Evolutionary conservation across 2,329 filamentous ascomycete genomes (phyloP).

Genomic region (Orbilia javanica): DNA sequence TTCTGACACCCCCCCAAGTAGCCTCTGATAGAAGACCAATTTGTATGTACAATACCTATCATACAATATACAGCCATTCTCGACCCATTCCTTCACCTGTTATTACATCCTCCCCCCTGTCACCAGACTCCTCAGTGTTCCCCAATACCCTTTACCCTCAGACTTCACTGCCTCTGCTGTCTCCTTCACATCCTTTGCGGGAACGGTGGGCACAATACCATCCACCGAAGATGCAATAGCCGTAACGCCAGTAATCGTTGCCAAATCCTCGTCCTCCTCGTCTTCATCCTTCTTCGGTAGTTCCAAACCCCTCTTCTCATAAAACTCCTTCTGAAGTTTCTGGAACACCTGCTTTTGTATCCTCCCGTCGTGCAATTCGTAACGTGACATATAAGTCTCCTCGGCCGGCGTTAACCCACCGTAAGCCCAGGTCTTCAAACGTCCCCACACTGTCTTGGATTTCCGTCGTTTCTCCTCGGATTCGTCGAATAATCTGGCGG

Average conservation of each 20-base stretch:
- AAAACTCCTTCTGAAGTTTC: slow-evolving; percentile 54
- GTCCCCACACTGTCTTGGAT: slow-evolving; percentile 56
- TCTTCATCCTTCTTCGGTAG: slow-evolving; percentile 50
- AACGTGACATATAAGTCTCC: slow-evolving; percentile 60
- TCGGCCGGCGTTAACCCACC: slow-evolving; percentile 61
- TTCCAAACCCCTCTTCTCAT: slow-evolving; percentile 54
- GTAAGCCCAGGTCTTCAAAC: slow-evolving; percentile 61
- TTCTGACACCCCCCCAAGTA: slow-evolving; percentile 3
- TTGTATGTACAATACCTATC: slow-evolving; percentile 34
- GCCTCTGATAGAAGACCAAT: slow-evolving; percentile 5
- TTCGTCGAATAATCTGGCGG: slow-evolving; percentile 46
- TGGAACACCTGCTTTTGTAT: slow-evolving; percentile 51
- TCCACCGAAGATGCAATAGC: slow-evolving; percentile 43
- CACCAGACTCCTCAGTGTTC: slow-evolving; percentile 44
- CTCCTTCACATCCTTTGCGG: slow-evolving; percentile 40
- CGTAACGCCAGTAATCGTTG: slow-evolving; percentile 24
- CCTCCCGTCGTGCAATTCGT: slow-evolving; percentile 45
- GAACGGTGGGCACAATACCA: slow-evolving; percentile 47
- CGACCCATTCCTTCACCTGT: neutral
- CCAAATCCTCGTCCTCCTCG: slow-evolving; percentile 41
- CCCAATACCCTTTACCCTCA: slow-evolving; percentile 55
- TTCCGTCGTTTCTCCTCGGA: slow-evolving; percentile 48
- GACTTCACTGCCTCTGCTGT: slow-evolving; percentile 39
- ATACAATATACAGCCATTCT: slow-evolving; percentile 14
- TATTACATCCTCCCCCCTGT: slow-evolving; percentile 43